Percentiles rank a stretch among this genome's conserved stretches.
Conservation (phyloP, 2,329 filamentous ascomycete genomes). For the Colletotrichum sp. region DNA sequence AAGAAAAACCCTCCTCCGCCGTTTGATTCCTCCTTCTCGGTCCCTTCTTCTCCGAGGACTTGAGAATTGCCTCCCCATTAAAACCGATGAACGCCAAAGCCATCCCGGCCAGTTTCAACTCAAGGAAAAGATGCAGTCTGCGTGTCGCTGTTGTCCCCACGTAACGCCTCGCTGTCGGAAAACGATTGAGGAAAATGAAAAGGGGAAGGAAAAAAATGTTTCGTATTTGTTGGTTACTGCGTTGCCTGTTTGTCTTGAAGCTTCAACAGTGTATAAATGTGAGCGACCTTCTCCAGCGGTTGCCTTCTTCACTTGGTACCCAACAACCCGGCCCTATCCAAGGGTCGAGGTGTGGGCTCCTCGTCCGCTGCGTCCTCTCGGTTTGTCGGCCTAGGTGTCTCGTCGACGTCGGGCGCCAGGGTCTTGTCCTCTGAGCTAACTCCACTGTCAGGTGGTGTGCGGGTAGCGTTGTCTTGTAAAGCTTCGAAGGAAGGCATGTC, state of each 20-base stretch:
- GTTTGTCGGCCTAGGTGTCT: conserved; percentile 45
- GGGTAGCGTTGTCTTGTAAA: conserved; percentile 25
- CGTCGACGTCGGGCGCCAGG: conserved; percentile 35
- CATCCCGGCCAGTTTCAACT: background rate
- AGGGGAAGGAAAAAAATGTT: conserved; percentile 4
- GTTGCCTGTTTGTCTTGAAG: background rate
- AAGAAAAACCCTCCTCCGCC: background rate
- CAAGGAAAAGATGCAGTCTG: conserved; percentile 23
- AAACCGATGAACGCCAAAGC: conserved; percentile 9
- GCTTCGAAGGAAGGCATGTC: conserved; percentile 33
- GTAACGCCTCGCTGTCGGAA: conserved; percentile 21
- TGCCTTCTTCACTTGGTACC: conserved; percentile 17
- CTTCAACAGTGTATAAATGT: background rate
- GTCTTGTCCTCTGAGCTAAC: conserved; percentile 23
- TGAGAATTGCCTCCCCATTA: background rate
- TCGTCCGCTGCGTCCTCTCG: conserved; percentile 31
- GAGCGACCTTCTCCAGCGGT: background rate
- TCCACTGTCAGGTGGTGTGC: conserved; percentile 34
- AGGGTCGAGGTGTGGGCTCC: conserved; percentile 46
- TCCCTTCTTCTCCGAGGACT: background rate
- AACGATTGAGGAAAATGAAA: conserved; percentile 12
- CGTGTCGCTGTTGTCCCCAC: conserved; percentile 18
- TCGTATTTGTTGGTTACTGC: background rate
- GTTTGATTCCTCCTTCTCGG: background rate
- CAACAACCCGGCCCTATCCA: conserved; percentile 11